phyloP scores from a whole-genome alignment of 1,284 basidiomycete genomes.

The Apiotrichum montevideense region DNA sequence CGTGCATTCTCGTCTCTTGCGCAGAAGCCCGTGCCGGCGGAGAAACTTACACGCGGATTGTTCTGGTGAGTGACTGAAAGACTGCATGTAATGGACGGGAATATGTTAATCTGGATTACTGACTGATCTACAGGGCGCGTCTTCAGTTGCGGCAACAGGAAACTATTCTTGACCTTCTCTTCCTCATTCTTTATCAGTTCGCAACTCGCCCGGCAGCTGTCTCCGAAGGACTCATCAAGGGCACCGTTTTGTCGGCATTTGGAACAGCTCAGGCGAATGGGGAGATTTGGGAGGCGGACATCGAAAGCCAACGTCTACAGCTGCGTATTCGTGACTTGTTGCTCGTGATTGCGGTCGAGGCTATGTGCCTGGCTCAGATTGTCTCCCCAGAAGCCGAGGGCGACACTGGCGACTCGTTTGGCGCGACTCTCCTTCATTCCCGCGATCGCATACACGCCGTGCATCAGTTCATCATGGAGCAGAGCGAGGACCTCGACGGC shows the following conservation, averaged over 20 bases:
- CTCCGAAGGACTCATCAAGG: constrained; percentile 34
- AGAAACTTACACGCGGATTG: constrained; percentile 18
- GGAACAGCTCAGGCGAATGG: constrained; percentile 36
- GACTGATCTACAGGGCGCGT: constrained; percentile 23
- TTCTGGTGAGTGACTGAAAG: constrained; percentile 25
- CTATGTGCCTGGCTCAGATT: constrained; percentile 29
- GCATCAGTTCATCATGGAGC: constrained; percentile 31
- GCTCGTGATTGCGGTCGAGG: constrained; percentile 34
- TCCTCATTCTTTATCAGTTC: constrained; percentile 32
- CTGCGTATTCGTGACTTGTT: constrained; percentile 34
- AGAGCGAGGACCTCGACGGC: constrained; percentile 22
- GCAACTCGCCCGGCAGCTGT: constrained; percentile 29
- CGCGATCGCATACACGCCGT: constrained; percentile 27
- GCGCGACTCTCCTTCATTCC: constrained; percentile 26
- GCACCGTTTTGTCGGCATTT: constrained; percentile 32
- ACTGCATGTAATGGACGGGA: too few species aligned
- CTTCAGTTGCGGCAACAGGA: constrained; percentile 38
- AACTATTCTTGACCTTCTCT: constrained; percentile 35
- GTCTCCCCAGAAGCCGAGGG: constrained; percentile 23
- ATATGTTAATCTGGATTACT: too few species aligned
- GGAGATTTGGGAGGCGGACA: constrained; percentile 35
- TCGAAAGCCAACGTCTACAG: constrained; percentile 22
- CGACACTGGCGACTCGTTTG: constrained; percentile 9
- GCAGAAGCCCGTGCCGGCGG: constrained; percentile 22
- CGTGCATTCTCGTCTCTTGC: constrained; percentile 33